These are phyloP conservation scores for Oehlia diaphana DNA, from an alignment of 192 early-diverging fungal genomes.

Conservation along the genomic window DNA sequence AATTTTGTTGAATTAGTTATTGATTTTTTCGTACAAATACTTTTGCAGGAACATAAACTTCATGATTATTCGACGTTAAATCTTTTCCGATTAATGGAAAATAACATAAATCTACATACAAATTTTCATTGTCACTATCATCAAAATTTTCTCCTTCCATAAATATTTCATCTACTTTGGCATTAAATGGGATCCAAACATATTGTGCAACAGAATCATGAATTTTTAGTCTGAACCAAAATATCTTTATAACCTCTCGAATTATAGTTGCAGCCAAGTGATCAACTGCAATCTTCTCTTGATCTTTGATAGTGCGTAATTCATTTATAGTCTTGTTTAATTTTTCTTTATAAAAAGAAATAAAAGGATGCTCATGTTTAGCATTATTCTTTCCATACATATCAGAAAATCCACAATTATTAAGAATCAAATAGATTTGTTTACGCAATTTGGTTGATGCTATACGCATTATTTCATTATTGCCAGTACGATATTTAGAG, in stretches of 20 bases:
- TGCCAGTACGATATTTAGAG: neutral
- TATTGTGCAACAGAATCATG: neutral
- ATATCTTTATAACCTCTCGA: neutral
- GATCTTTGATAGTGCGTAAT: neutral
- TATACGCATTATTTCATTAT: neutral
- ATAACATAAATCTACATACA: too few relatives aligned
- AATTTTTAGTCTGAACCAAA: neutral
- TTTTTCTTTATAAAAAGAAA: neutral
- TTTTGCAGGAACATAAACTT: too few relatives aligned
- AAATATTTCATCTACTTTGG: too few relatives aligned
- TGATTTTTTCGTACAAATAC: too few relatives aligned
- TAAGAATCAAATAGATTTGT: neutral
- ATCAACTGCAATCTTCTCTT: neutral
- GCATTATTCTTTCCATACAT: too few relatives aligned
- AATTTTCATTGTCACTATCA: too few relatives aligned
- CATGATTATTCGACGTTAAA: too few relatives aligned
- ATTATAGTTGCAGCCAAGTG: neutral
- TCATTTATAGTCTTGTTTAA: neutral
- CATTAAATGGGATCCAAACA: neutral
- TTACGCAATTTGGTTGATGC: neutral
- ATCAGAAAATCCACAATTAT: neutral
- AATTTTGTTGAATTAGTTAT: too few relatives aligned
- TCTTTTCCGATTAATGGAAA: too few relatives aligned
- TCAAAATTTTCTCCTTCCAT: too few relatives aligned
- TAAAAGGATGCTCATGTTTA: neutral